phyloP scores from a whole-genome alignment of 116 monocot genomes.

The Zostera marina region DNA sequence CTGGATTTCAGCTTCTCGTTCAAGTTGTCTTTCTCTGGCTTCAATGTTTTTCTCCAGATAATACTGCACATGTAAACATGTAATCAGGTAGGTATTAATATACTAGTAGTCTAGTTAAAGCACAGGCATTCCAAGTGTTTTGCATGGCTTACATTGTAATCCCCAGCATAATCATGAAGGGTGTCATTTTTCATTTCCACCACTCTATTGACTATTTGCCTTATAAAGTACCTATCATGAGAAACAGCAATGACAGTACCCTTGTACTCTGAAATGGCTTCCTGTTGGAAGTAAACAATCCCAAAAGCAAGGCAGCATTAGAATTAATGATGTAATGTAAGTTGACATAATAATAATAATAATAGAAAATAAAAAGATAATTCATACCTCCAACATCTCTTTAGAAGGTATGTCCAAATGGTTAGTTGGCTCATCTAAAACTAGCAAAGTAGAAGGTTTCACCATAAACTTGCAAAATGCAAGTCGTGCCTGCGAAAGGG shows the following conservation, averaged over 20 bases:
- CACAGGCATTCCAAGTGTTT: not conserved
- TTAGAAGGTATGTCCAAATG: constrained; percentile 98
- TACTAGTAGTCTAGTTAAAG: not conserved
- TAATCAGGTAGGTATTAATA: not conserved
- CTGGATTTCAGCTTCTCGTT: constrained; percentile 81
- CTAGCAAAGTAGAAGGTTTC: constrained; percentile 84
- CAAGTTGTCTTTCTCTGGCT: constrained; percentile 70
- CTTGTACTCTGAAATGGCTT: constrained; percentile 78
- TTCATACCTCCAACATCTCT: constrained; percentile 90
- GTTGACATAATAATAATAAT: not conserved
- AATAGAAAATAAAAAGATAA: not conserved
- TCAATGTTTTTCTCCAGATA: constrained; percentile 92
- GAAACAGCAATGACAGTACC: constrained; percentile 91
- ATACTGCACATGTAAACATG: too few species aligned
- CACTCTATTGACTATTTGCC: constrained; percentile 88
- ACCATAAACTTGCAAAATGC: constrained; percentile 99
- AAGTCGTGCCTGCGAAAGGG: constrained; percentile 52
- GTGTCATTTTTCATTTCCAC: constrained; percentile 64
- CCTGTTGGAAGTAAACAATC: constrained; percentile 22
- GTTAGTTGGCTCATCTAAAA: constrained; percentile 97
- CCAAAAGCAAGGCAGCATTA: not conserved
- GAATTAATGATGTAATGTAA: not conserved
- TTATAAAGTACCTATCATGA: constrained; percentile 95
- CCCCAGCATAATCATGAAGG: constrained; percentile 80
- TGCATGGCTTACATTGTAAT: constrained; percentile 70